Base-by-base conservation (phyloP, 2,329 filamentous ascomycete species). In the Penicillium freii region DNA sequence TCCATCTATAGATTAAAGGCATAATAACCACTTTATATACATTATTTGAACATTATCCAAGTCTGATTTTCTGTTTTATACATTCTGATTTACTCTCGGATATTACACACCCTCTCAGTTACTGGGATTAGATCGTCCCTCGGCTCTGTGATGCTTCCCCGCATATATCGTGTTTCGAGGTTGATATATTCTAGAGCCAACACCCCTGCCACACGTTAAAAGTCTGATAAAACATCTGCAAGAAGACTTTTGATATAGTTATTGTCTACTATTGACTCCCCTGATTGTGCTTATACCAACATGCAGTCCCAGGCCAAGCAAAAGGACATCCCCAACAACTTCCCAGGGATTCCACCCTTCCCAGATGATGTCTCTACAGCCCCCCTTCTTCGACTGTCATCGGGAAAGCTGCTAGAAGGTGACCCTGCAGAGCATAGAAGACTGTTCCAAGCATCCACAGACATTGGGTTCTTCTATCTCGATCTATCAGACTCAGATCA, bases 391-490 rank as follows among this genome's bases (percentile, higher is more conserved):
- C 73, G 73, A 21, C 68, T 81, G 8, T 78, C 73, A 3, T 67
- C 78, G 4, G 53, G 56, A 5, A 76, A 75, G 47, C 70, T 81
- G 34, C 61, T 76, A 25, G 64, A 65, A 2, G 64, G 70, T 39
- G 73, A 80, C 40, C 13, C 50, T 5, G 52, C 54, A 4, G 78
- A 79, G 64, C 62, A 67, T 6, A 50, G 68, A 10, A 69, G 70
- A 23, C 70, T 81, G 23, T 74, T 71, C 31, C 55, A 68, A 34
- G 74, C 75, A n/a, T 76, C 73, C n/a, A 70, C 73, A 40, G 76
- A 82, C 3, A 71, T 84, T 0, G 82, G 82, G 1, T 84, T 85
- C 71, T 84, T 84, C 71, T 84, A 84, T 61, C 73, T 85, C 7
- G 80, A 84, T 61, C 68, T 84, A 3, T 69, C 73, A 23, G 66